These are phyloP conservation scores for Penicillium sp. DNA, from an alignment of 2,329 filamentous ascomycete genomes.

Conservation along the genomic window DNA sequence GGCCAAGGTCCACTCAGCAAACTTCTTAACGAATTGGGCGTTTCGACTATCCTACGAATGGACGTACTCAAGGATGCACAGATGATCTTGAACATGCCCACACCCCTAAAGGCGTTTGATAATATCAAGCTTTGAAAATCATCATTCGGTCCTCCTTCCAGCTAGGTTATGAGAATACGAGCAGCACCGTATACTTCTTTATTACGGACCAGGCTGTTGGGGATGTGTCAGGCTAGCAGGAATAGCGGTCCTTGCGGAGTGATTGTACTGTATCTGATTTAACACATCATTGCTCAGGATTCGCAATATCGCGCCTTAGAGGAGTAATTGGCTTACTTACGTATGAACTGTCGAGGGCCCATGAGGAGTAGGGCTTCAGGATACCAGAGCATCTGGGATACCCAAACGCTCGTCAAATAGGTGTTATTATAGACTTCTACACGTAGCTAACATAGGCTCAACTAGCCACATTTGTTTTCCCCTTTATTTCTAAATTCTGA, in stretches of 20 bases:
- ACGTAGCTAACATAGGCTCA: too few species aligned
- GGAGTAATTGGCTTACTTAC: too few species aligned
- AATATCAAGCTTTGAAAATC: slow-evolving; percentile 3
- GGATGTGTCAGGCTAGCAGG: not conserved
- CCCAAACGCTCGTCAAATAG: too few species aligned
- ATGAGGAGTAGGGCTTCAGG: too few species aligned
- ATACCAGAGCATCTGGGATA: too few species aligned
- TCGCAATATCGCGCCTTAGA: too few species aligned
- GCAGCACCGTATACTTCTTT: not conserved
- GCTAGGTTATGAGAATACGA: not conserved
- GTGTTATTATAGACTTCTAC: too few species aligned
- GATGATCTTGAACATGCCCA: slow-evolving; percentile 16
- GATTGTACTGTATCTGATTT: not conserved
- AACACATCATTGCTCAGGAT: not conserved
- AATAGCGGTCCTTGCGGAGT: not conserved
- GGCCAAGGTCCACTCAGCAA: slow-evolving; percentile 11
- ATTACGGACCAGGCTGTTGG: not conserved
- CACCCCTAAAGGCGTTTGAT: slow-evolving; percentile 6
- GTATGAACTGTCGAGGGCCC: too few species aligned
- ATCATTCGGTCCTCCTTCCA: not conserved
- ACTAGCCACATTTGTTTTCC: too few species aligned
- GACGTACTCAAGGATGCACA: slow-evolving; percentile 17
- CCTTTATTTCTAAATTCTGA: too few species aligned
- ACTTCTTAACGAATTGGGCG: slow-evolving; percentile 11
- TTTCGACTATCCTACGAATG: slow-evolving; percentile 11